A percentile compares a stretch with the other conserved stretches of the same genome.
Conservation (phyloP, 257 asterid species). For the Ophiorrhiza pumila region DNA sequence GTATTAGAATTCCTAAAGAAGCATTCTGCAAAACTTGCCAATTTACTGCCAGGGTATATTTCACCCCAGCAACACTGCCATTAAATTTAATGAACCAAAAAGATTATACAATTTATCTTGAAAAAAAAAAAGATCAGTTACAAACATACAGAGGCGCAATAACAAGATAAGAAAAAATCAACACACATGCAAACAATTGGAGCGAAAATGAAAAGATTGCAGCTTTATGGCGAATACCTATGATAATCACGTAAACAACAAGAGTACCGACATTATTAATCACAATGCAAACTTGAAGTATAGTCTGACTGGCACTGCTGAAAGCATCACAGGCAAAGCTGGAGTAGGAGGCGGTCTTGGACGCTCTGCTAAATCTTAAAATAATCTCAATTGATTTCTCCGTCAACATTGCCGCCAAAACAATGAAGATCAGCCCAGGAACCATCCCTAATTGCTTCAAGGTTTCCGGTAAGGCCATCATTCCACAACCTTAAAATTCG, state of each 20-base stretch:
- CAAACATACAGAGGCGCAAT: not conserved
- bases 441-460: slow-evolving; percentile 65
- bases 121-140: not conserved
- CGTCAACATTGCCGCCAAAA: slow-evolving; percentile 62
- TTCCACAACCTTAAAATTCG: too few species aligned
- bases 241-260: slow-evolving; percentile 76
- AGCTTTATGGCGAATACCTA: slow-evolving; percentile 38
- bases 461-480: slow-evolving; percentile 82
- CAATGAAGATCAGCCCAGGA: slow-evolving; percentile 56
- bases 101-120: not conserved
- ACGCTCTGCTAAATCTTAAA: slow-evolving; percentile 59
- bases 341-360: slow-evolving; percentile 64
- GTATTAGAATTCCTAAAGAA: too few species aligned
- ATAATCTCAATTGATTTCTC: slow-evolving; percentile 71
- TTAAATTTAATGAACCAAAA: too few species aligned
- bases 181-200: not conserved
- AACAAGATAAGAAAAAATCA: not conserved
- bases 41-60: too few species aligned
- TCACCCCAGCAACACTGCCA: too few species aligned
- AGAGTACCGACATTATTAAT: slow-evolving; percentile 65
- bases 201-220: not conserved
- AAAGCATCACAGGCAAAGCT: slow-evolving; percentile 63
- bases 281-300: slow-evolving; percentile 63
- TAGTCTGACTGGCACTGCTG: slow-evolving; percentile 49
- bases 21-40: too few species aligned